phyloP scores from a whole-genome alignment of 73 alveolate genomes.

The Paramecium sonneborni region DNA sequence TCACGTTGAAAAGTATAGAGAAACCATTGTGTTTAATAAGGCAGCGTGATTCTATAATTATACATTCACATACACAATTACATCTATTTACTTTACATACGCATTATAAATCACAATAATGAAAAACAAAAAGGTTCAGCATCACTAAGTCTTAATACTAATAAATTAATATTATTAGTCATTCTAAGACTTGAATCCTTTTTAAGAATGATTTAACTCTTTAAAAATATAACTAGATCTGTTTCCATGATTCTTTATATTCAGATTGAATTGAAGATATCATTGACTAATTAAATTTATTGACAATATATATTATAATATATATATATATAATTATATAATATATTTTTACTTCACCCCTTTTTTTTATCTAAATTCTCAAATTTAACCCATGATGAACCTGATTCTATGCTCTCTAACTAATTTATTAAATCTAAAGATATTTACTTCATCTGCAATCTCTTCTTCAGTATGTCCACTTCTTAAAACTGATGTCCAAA shows the following conservation, averaged over 20 bases:
- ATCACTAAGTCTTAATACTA: not conserved
- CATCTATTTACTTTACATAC: not conserved
- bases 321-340: not conserved
- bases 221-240: not conserved
- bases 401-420: not conserved
- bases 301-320: not conserved
- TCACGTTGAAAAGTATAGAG: constrained; percentile 48
- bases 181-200: not conserved
- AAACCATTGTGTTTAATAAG: not conserved
- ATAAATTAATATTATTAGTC: not conserved
- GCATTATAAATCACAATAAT: not conserved
- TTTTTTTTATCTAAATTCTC: not conserved
- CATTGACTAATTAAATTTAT: not conserved
- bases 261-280: not conserved
- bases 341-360: not conserved
- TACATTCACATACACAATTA: not conserved
- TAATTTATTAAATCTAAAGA: not conserved
- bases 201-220: not conserved
- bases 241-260: not conserved
- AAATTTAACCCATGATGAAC: constrained; percentile 26
- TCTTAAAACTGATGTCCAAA: constrained; percentile 55
- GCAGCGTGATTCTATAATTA: constrained; percentile 27
- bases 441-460: constrained; percentile 60
- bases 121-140: not conserved
- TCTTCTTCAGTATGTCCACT: constrained; percentile 59